Base-by-base conservation (phyloP, 805 yeast genomes). In the Nakazawaea laoshanensis region DNA sequence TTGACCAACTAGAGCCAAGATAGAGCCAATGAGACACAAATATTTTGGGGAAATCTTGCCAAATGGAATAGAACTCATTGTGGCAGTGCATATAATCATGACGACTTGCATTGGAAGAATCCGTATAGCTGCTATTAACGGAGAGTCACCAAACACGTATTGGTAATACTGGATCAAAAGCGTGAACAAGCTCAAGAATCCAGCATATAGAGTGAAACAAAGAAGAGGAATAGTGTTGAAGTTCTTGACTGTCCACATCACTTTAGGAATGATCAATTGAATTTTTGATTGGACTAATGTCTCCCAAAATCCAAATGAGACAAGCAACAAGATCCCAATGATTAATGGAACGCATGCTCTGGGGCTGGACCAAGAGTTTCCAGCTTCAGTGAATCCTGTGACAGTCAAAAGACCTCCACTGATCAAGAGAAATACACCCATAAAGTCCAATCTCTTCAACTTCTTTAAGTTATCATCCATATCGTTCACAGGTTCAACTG, bases 371-470 rank as follows among this genome's bases (percentile, higher is more conserved):
- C 73, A 67, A 0, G 47, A 45, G 5, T 53, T 55, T 14, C 70
- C 70, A 12, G 67, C 70, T 40, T 64, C 63, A 0, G 67, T 63
- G 27, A 67, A 47, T 0, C 69, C 74, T 7, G 61, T 49, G 19
- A 65, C 63, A 2, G 64, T 41, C 22, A 67, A 42, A 3, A 65
- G 28, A 4, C 52, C 39, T 0, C 67, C 68, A n/a, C 42, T 29
- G 15, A 66, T 57, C 11, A 62, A 37, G 10, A 56, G 7, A 0
- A 46, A 5, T 1, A 55, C 46, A 9, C 65, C 69, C 11, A 41
- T 37, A 38, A 44, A 62, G 30, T 67, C 64, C 24, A 66, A 30
- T 36, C 60, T 41, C 31, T 38, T 44, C 7, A 52, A 43, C 19
- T 15, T 40, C 41, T 32, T 37, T 18, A n/a, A 37, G 39, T 24